Evolutionary conservation across 805 yeast genomes (phyloP).

Genomic region (Lipomyces mesembrius): DNA sequence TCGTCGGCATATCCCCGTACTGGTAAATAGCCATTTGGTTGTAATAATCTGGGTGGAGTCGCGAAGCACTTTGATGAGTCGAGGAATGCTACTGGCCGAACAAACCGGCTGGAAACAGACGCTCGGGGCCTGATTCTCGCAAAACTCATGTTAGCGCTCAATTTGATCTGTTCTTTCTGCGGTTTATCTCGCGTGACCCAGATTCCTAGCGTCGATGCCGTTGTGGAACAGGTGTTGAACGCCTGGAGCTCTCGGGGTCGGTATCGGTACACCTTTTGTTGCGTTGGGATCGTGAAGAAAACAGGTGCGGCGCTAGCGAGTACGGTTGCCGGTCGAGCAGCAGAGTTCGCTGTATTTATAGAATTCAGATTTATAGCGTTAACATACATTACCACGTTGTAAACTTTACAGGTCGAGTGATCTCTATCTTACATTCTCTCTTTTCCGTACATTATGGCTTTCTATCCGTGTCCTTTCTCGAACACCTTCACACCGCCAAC

Average conservation of each 20-base stretch:
- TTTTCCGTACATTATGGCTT: too few species aligned
- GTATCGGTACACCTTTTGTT: neutral
- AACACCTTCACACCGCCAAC: conserved; percentile 24
- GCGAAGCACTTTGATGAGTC: neutral
- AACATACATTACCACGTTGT: too few species aligned
- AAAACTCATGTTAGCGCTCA: neutral
- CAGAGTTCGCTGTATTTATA: too few species aligned
- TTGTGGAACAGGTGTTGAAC: neutral
- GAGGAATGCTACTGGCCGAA: neutral
- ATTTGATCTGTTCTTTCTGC: neutral
- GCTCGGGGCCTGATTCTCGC: neutral
- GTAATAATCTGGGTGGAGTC: neutral
- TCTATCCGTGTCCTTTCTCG: conserved; percentile 18
- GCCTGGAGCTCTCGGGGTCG: neutral
- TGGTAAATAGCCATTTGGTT: neutral
- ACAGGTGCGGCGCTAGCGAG: too few species aligned
- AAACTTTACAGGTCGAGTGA: too few species aligned
- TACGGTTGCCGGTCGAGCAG: too few species aligned
- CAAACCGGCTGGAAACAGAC: neutral
- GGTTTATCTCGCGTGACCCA: neutral
- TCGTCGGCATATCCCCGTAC: conserved; percentile 24
- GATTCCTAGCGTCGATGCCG: neutral
- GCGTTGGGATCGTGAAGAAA: neutral
- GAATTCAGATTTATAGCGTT: too few species aligned
- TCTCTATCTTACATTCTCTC: too few species aligned